Conservation (phyloP, 257 asterid species). For the Plantago elongata region DNA sequence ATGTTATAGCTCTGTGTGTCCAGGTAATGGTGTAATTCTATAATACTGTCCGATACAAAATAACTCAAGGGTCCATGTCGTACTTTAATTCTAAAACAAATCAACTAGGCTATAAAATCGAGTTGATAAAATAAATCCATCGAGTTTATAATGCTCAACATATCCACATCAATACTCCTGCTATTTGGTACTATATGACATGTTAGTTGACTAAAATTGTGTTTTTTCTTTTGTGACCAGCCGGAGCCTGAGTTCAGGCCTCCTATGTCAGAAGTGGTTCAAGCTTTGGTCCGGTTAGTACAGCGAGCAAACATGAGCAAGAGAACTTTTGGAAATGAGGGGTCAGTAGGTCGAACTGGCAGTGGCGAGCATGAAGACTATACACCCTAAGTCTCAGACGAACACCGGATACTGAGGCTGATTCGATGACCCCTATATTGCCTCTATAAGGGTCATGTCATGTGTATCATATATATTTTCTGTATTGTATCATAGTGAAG, state of each 20-base stretch:
- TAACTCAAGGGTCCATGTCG: not conserved
- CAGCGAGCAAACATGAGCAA: slow-evolving; percentile 98
- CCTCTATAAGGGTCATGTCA: not conserved
- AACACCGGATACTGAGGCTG: slow-evolving; percentile 1
- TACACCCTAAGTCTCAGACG: slow-evolving; percentile 27
- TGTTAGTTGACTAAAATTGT: not conserved
- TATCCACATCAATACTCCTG: too few species aligned
- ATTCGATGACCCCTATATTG: slow-evolving; percentile 5
- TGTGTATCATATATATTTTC: slow-evolving; percentile 1
- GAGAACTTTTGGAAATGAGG: slow-evolving; percentile 80
- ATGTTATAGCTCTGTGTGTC: slow-evolving; percentile 90
- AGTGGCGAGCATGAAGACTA: slow-evolving; percentile 49
- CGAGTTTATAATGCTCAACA: too few species aligned
- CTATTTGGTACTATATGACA: not conserved
- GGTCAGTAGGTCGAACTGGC: slow-evolving; percentile 33
- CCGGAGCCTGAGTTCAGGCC: slow-evolving; percentile 98
- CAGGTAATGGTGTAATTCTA: slow-evolving; percentile 46
- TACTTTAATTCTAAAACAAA: too few species aligned
- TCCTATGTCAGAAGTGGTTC: slow-evolving; percentile 94
- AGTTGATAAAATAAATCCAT: too few species aligned
- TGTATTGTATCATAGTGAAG: slow-evolving; percentile 34
- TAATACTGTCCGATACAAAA: not conserved
- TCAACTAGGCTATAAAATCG: too few species aligned
- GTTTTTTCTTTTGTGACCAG: slow-evolving; percentile 31
- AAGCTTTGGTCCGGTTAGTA: slow-evolving; percentile 86